Evolutionary conservation across 140 eudicot genomes (phyloP).

Genomic region (Bidens hawaiensis): DNA sequence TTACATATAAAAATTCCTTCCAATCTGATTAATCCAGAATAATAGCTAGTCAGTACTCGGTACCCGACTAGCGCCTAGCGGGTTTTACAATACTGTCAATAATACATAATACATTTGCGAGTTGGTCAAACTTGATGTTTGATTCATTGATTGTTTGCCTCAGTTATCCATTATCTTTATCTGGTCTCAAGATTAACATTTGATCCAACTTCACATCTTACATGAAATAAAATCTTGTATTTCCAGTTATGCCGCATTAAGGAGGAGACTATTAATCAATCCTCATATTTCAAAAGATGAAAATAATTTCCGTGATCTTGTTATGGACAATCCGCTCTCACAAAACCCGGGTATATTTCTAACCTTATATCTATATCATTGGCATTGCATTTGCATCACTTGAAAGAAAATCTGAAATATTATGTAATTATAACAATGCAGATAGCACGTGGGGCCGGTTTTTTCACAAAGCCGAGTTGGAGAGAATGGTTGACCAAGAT

Average conservation of each 20-base stretch:
- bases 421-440: constrained; percentile 24
- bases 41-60: no score
- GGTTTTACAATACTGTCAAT: no score
- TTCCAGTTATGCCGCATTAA: constrained; percentile 74
- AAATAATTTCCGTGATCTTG: constrained; percentile 55
- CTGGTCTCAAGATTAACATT: not conserved
- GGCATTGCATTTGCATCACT: not conserved
- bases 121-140: not conserved
- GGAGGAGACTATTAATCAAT: constrained; percentile 71
- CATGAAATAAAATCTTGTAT: constrained; percentile 11
- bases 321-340: constrained; percentile 86
- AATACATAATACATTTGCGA: no score
- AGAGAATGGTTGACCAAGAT: constrained; percentile 95
- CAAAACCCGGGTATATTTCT: constrained; percentile 71
- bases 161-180: not conserved
- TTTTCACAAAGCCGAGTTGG: constrained; percentile 90
- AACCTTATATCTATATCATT: not conserved
- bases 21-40: no score
- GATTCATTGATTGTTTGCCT: not conserved
- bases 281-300: constrained; percentile 70
- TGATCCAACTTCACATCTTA: constrained; percentile 1
- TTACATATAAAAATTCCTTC: no score
- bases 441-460: constrained; percentile 99
- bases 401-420: constrained; percentile 1
- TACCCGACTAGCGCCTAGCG: no score